Evolutionary conservation across 2,329 filamentous ascomycete genomes (phyloP), one percentile per base, ranked within the genome.

Genomic region (Ilyonectria sp.): DNA sequence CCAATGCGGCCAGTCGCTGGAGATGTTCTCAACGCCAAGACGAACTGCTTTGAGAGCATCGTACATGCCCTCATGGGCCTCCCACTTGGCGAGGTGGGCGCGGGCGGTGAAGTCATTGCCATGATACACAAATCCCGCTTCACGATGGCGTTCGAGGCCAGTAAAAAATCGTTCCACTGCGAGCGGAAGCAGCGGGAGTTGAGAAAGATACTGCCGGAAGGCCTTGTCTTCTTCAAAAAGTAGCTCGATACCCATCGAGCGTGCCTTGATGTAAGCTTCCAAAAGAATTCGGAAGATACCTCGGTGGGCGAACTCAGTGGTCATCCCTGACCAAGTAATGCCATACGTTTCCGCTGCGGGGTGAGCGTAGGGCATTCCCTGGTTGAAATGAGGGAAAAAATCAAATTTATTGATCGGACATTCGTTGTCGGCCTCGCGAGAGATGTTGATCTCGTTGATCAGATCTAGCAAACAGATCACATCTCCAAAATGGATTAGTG

Each of bases 401-500:
- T 82, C 81, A 2, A 82, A 69, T 0, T 65, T 67, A 3, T 67
- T 43, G 21, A 82, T 76, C 0, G 50, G 26, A 0, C 76, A 63
- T 3, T 65, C 26, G 0, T 33, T 37, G 2, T 57, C 13, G 3
- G 58, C 23, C 5, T 58, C 60, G 0, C 80, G 75, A 3, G 69
- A 47, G 13, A 40, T 7, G 49, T 82, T 82, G 49, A 82, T 69
- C 49, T 82, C 79, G 35, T 77, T 60, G 21, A 82, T 80, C 2
- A 82, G 64, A 57, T 82, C 80, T 1, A 82, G 69, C 0, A 82
- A 60, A 11, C 69, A 73, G 1, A 80, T 57, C 0, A 80, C 60
- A 23, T 82, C 81, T 10, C 79, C 81, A n/a, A 81, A 73, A 31
- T 82, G 78, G 5, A 82, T 69, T 1, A 82, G 63, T 0, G 79